Base-by-base conservation (phyloP, 306 rosid species). In the Amphicarpaea edgeworthii region DNA sequence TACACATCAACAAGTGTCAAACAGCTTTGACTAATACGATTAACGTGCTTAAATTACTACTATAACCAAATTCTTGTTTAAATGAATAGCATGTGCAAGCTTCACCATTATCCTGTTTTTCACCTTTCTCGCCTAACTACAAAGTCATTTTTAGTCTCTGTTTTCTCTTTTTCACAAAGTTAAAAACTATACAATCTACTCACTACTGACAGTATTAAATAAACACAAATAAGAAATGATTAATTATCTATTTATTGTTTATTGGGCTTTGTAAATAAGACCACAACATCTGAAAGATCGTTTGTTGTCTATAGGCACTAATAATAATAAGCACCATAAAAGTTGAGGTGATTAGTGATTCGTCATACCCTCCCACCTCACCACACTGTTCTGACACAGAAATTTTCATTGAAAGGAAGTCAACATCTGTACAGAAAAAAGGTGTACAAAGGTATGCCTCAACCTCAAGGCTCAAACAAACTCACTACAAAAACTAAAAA, bases 341-440 rank as follows among this genome's bases (percentile, higher is more conserved):
- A 78, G 37, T 66, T 54, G 30, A 42, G 23, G 11, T 23, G 62
- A 58, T 46, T 37, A 69, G 6, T 19, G 40, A 64, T 51, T 54
- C 75, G 26, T 49, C 16, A 47, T 51, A 10, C 12, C 72, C 17
- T 23, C 66, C 59, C 46, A 69, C 7, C 53, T 53, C 53, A 62
- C 24, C 63, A 12, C 63, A 14, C 57, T 24, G 20, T 70, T 76
- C 82, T 80, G 68, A 57, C 79, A 54, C 70, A 62, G 5, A 60
- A 79, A 69, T 42, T 63, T 67, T 71, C 70, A 6, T 51, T 46
- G 65, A 73, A 26, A 73, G 70, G 40, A 82, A 83, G 93, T 91
- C 91, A 82, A 87, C 85, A 81, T 50, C 49, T 20, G 60, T 46
- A 87, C 82, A 79, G 86, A 43, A 65, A 65, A 68, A 69, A 49